Evolutionary conservation across 176 grass and related monocot species (phyloP).

Genomic region (Rhynchospora breviuscula): DNA sequence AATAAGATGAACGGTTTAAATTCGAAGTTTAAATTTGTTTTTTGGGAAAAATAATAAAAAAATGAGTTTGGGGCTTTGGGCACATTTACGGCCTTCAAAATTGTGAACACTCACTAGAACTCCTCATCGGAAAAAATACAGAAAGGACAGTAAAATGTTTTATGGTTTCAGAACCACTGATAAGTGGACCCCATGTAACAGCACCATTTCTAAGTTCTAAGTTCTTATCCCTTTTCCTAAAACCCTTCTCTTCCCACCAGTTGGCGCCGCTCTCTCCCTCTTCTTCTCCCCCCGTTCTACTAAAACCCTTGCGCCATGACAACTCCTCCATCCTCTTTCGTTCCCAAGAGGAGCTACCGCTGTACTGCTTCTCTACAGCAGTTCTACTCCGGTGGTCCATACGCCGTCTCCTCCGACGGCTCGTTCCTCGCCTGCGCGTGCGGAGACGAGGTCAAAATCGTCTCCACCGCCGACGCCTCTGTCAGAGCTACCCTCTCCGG

Average conservation of each 20-base stretch:
- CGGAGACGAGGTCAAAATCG: conserved; percentile 61
- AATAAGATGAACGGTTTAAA: no score
- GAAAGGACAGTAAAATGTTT: no score
- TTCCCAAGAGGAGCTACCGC: conserved; percentile 66
- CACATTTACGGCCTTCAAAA: no score
- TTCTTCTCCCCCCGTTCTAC: background rate
- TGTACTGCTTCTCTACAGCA: conserved; percentile 65
- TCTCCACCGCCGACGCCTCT: conserved; percentile 48
- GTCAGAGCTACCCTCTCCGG: conserved; percentile 39
- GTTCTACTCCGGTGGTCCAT: conserved; percentile 81
- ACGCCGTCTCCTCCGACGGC: conserved; percentile 48
- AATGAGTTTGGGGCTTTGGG: no score
- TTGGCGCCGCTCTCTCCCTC: background rate
- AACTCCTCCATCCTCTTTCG: conserved; percentile 17
- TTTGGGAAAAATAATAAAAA: no score
- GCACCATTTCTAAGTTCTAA: background rate
- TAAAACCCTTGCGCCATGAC: conserved; percentile 40
- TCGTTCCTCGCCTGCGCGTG: conserved; percentile 81
- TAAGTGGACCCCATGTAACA: background rate
- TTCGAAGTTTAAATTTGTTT: no score
- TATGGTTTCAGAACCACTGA: no score
- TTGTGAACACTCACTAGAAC: no score
- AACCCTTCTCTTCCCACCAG: background rate
- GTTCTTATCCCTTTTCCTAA: background rate
- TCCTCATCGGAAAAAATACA: no score